Evolutionary conservation across 257 asterid species (phyloP).

Genomic region (Agastache rugosa): DNA sequence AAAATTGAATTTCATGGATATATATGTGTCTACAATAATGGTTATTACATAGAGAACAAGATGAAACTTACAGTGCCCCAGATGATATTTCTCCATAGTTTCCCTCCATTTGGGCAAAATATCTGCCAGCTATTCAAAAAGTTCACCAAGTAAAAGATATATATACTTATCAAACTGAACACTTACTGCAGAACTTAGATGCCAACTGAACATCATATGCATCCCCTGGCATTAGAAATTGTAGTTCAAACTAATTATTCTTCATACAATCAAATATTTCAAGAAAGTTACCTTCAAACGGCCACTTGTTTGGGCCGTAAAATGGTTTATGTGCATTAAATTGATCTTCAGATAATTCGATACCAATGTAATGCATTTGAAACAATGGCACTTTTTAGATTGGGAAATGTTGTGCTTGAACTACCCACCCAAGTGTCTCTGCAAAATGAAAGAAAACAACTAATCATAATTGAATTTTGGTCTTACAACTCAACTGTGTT

Average conservation of each 20-base stretch:
- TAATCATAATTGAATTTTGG: no score
- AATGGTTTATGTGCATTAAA: conserved; percentile 70
- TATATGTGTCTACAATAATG: background rate
- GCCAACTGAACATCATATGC: background rate
- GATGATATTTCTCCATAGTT: conserved; percentile 88
- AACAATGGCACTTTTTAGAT: no score
- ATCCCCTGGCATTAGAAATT: no score
- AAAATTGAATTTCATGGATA: conserved; percentile 13
- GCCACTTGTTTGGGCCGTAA: conserved; percentile 82
- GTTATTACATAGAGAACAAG: conserved; percentile 26
- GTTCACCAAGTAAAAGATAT: background rate
- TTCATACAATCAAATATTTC: no score
- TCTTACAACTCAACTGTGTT: no score
- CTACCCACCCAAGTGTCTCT: no score
- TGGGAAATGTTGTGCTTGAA: no score
- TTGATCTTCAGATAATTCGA: conserved; percentile 70
- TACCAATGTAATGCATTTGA: conserved; percentile 87
- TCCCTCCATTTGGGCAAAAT: conserved; percentile 82
- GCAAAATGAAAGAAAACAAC: no score
- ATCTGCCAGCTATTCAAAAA: conserved; percentile 46
- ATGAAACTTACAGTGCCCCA: conserved; percentile 72
- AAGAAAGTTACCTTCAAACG: no score
- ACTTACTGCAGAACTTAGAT: conserved; percentile 1
- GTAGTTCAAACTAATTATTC: no score
- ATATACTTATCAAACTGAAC: background rate